These are phyloP conservation scores for Plasmodium adleri DNA, from an alignment of 169 alveolate species.

Conservation along the genomic window DNA sequence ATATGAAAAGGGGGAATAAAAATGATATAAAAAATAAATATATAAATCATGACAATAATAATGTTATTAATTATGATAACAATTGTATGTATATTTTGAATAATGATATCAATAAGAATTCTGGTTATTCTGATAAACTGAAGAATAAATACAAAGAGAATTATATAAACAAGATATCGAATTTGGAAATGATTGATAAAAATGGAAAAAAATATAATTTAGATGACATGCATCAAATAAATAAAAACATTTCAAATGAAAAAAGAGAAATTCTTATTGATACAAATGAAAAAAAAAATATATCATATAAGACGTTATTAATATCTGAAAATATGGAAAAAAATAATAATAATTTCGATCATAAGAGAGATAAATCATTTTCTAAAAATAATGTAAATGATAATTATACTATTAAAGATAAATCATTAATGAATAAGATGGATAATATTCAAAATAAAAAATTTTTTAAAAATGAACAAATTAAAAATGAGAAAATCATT, in stretches of 20 bases:
- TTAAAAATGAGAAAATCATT: slow-evolving; percentile 2
- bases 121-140: too few species aligned
- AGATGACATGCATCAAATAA: background rate
- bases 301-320: background rate
- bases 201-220: slow-evolving; percentile 27
- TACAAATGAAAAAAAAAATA: background rate
- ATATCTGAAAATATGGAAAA: slow-evolving; percentile 12
- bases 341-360: background rate
- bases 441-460: background rate
- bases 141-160: background rate
- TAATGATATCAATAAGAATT: too few species aligned
- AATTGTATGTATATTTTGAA: too few species aligned
- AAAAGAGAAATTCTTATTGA: slow-evolving; percentile 1
- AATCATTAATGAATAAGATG: background rate
- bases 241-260: background rate
- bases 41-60: too few species aligned
- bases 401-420: background rate
- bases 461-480: background rate
- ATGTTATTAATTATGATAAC: too few species aligned
- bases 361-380: background rate
- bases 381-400: background rate
- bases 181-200: background rate
- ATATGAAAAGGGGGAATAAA: too few species aligned
- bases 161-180: background rate
- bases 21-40: too few species aligned